phyloP scores from a whole-genome alignment of 1,139 yeast species.

The Yamadazyma atmosphaerica region DNA sequence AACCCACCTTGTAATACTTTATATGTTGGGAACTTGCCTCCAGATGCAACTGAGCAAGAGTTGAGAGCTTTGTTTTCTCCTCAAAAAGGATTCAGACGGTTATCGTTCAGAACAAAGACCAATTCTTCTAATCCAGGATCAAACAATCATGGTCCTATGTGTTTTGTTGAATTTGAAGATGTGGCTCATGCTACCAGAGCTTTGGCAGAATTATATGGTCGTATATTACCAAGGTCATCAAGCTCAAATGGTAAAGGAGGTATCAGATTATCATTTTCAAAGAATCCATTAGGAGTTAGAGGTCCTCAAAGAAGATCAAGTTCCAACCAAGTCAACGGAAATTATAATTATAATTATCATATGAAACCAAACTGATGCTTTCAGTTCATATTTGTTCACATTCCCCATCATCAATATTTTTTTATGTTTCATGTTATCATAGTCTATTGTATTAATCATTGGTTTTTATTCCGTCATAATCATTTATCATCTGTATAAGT shows the following conservation, averaged over 20 bases:
- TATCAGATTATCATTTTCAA: conserved; percentile 86
- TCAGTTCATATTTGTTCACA: neutral
- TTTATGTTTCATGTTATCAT: neutral
- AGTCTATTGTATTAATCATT: neutral
- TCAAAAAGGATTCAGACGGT: conserved; percentile 88
- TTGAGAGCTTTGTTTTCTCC: conserved; percentile 82
- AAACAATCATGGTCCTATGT: conserved; percentile 92
- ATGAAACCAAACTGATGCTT: conserved; percentile 7
- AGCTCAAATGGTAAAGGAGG: conserved; percentile 87
- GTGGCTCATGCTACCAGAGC: conserved; percentile 93
- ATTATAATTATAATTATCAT: conserved; percentile 14
- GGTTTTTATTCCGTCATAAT: neutral
- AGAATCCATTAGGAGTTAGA: conserved; percentile 95
- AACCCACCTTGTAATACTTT: conserved; percentile 98
- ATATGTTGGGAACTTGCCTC: conserved; percentile 95
- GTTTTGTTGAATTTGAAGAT: conserved; percentile 97
- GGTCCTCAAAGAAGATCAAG: conserved; percentile 58
- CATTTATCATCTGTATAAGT: conserved; percentile 1
- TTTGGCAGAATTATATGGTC: conserved; percentile 87
- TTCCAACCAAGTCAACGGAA: conserved; percentile 29
- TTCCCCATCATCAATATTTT: neutral
- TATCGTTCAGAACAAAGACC: conserved; percentile 80
- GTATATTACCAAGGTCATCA: conserved; percentile 69
- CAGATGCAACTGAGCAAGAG: conserved; percentile 95
- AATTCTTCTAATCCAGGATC: conserved; percentile 25